phyloP scores from a whole-genome alignment of 495 filamentous ascomycete genomes.

The Trichoderma erinaceum region DNA sequence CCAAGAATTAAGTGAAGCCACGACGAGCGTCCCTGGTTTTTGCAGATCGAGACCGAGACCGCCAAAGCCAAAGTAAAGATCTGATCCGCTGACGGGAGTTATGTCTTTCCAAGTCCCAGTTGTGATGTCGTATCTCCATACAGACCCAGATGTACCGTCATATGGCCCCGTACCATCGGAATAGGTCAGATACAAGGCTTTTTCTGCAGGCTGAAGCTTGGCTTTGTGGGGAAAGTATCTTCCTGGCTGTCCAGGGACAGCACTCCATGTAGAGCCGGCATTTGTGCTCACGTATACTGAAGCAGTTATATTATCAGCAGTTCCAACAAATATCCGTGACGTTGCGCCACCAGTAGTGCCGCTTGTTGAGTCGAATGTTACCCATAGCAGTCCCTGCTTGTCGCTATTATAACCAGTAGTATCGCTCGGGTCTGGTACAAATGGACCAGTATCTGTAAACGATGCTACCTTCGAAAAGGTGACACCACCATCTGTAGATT shows the following conservation, averaged over 20 bases:
- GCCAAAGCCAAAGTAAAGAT: conserved; percentile 48
- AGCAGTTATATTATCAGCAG: conserved; percentile 45
- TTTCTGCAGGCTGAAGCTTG: conserved; percentile 46
- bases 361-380: conserved; percentile 53
- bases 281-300: conserved; percentile 51
- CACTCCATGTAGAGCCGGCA: conserved; percentile 47
- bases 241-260: conserved; percentile 43
- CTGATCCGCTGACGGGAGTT: conserved; percentile 39
- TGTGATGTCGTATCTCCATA: conserved; percentile 48
- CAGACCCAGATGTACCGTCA: conserved; percentile 45
- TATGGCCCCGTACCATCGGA: conserved; percentile 51
- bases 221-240: conserved; percentile 52
- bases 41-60: conserved; percentile 50
- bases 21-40: conserved; percentile 50
- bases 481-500: conserved; percentile 49
- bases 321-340: conserved; percentile 53
- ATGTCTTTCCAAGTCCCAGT: conserved; percentile 49
- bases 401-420: conserved; percentile 39
- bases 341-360: conserved; percentile 39
- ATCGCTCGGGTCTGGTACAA: conserved; percentile 40
- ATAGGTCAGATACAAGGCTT: conserved; percentile 52
- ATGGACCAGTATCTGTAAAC: conserved; percentile 50
- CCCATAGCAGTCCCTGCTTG: conserved; percentile 46
- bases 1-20: conserved; percentile 52
- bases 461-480: conserved; percentile 53